Percentiles rank a stretch among this genome's conserved stretches.
Evolutionary conservation across 768 basidiomycete genomes (phyloP).

Genomic region (Dentipellis sp.): DNA sequence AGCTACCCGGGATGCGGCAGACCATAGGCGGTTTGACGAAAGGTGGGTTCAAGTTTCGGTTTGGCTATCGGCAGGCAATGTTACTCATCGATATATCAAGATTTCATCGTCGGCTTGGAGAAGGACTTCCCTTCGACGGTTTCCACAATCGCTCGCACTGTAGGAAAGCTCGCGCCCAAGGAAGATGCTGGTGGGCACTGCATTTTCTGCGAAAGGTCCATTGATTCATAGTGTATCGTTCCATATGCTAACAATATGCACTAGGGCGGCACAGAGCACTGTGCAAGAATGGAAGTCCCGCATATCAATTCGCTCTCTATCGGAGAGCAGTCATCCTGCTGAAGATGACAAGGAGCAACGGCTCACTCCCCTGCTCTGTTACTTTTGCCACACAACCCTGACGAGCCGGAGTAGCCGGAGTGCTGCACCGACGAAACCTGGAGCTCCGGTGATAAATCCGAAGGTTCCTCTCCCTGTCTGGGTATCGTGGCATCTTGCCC

Average conservation of each 20-base stretch:
- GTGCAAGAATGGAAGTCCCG: conserved; percentile 66
- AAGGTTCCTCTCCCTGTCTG: conserved; percentile 15
- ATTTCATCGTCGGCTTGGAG: conserved; percentile 75
- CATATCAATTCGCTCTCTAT: conserved; percentile 60
- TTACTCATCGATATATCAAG: conserved; percentile 24
- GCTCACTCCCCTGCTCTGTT: conserved; percentile 42
- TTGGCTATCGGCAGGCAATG: neutral
- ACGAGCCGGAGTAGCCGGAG: conserved; percentile 46
- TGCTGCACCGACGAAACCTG: conserved; percentile 17
- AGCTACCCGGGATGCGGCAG: conserved; percentile 35
- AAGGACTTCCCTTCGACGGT: conserved; percentile 82
- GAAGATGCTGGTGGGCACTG: conserved; percentile 39
- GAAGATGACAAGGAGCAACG: conserved; percentile 11
- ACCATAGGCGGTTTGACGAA: conserved; percentile 62
- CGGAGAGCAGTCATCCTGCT: conserved; percentile 12
- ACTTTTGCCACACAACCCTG: conserved; percentile 51
- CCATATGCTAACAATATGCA: no score
- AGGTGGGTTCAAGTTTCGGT: conserved; percentile 29
- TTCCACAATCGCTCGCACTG: conserved; percentile 73
- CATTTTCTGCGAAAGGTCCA: conserved; percentile 56
- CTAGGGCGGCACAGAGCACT: conserved; percentile 54
- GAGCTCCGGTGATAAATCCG: conserved; percentile 1
- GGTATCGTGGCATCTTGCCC: conserved; percentile 6
- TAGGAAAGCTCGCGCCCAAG: conserved; percentile 69
- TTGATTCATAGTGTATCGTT: neutral